Percentiles rank a stretch among this genome's conserved stretches.
Conservation (phyloP, 2,329 filamentous ascomycete genomes). For the Botrytis elliptica region DNA sequence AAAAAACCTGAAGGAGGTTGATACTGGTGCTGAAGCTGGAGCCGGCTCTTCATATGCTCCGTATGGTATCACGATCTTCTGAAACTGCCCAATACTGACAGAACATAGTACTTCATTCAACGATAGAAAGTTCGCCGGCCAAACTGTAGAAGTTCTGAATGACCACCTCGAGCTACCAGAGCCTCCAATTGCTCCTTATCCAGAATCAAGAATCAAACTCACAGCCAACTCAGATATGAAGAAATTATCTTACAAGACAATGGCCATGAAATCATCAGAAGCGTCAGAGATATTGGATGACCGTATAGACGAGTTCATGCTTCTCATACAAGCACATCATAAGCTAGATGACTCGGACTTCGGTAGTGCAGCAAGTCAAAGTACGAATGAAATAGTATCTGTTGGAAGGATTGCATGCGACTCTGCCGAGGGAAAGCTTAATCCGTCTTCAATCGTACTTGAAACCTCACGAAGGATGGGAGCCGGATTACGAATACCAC, state of each 20-base stretch:
- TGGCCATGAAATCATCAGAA: conserved; percentile 93
- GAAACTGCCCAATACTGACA: conserved; percentile 33
- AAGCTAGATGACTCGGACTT: conserved; percentile 76
- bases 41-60: not conserved
- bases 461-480: conserved; percentile 85
- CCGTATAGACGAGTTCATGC: conserved; percentile 84
- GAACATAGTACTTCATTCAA: conserved; percentile 64
- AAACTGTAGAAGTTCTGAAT: conserved; percentile 82
- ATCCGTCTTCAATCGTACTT: conserved; percentile 78
- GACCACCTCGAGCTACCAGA: conserved; percentile 66
- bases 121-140: conserved; percentile 75
- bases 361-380: conserved; percentile 81
- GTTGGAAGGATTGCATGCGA: conserved; percentile 92
- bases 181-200: conserved; percentile 67
- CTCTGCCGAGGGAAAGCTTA: conserved; percentile 80
- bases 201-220: conserved; percentile 77
- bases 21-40: not conserved
- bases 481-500: conserved; percentile 74
- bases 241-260: conserved; percentile 86
- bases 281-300: conserved; percentile 93
- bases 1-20: conserved; percentile 3
- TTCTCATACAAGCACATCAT: conserved; percentile 71
- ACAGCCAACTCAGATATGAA: conserved; percentile 85
- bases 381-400: conserved; percentile 82
- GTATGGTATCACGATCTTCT: conserved; percentile 14